Evolutionary conservation across 345 rosid species (phyloP).

Genomic region (Dovyalis caffra): DNA sequence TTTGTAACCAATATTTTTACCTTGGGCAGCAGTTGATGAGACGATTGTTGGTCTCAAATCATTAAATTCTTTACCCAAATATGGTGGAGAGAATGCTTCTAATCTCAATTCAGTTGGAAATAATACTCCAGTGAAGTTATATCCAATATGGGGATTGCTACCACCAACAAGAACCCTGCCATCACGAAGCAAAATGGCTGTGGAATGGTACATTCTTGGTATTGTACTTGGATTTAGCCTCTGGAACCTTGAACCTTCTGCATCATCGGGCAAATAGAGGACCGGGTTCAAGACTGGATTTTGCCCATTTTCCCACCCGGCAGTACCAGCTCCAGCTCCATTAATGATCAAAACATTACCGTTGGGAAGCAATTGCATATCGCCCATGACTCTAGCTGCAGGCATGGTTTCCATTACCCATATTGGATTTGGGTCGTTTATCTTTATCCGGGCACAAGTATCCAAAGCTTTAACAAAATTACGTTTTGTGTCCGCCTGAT

Average conservation of each 20-base stretch:
- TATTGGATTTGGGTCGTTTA: slow-evolving; percentile 58
- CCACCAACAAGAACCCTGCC: slow-evolving; percentile 84
- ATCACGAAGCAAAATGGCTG: slow-evolving; percentile 68
- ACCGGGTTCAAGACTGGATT: slow-evolving; percentile 62
- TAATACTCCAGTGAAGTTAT: slow-evolving; percentile 53
- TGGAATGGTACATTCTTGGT: slow-evolving; percentile 88
- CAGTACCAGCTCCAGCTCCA: slow-evolving; percentile 60
- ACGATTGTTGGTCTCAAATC: slow-evolving; percentile 47
- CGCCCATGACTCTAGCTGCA: slow-evolving; percentile 69
- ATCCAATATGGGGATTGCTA: slow-evolving; percentile 65
- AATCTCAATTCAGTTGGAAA: slow-evolving; percentile 75
- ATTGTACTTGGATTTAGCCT: slow-evolving; percentile 41
- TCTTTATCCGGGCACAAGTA: slow-evolving; percentile 71
- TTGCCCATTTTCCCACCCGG: slow-evolving; percentile 77
- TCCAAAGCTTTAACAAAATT: slow-evolving; percentile 53
- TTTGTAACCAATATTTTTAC: slow-evolving; percentile 25
- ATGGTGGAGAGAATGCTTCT: slow-evolving; percentile 68
- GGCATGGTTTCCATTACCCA: slow-evolving; percentile 88
- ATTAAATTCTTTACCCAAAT: slow-evolving; percentile 37
- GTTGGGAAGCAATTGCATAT: slow-evolving; percentile 73
- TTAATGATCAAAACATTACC: slow-evolving; percentile 70
- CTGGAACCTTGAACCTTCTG: slow-evolving; percentile 45
- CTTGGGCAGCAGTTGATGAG: slow-evolving; percentile 20
- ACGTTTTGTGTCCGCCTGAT: slow-evolving; percentile 26
- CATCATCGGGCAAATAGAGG: slow-evolving; percentile 48